These are phyloP conservation scores for Globisporangium orthogonon DNA, from an alignment of 352 stramenopile species.

Conservation along the genomic window DNA sequence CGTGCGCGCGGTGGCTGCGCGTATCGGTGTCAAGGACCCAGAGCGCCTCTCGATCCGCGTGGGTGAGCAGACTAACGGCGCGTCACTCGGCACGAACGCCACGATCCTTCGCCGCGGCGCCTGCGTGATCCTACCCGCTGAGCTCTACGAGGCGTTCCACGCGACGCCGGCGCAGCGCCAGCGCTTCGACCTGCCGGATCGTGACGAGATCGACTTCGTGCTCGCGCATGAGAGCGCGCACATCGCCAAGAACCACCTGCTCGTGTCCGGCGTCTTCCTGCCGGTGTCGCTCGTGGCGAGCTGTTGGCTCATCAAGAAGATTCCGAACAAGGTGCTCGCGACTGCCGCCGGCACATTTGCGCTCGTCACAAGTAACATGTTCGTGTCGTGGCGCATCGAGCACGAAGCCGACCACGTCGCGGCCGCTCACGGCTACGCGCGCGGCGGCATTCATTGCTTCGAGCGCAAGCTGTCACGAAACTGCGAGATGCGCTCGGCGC, in stretches of 20 bases:
- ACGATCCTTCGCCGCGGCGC: slow-evolving; percentile 46
- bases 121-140: slow-evolving; percentile 64
- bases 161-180: slow-evolving; percentile 32
- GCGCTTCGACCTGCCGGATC: slow-evolving; percentile 49
- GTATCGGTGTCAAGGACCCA: slow-evolving; percentile 59
- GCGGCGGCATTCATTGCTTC: slow-evolving; percentile 68
- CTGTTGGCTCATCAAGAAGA: slow-evolving; percentile 43
- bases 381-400: slow-evolving; percentile 74
- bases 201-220: slow-evolving; percentile 80
- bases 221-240: slow-evolving; percentile 77
- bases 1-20: slow-evolving; percentile 48
- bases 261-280: slow-evolving; percentile 54
- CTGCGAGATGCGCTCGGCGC: slow-evolving; percentile 51
- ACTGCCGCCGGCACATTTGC: slow-evolving; percentile 33
- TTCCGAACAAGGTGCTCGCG: slow-evolving; percentile 71
- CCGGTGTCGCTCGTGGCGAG: slow-evolving; percentile 51
- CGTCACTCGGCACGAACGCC: slow-evolving; percentile 57
- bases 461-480: slow-evolving; percentile 71
- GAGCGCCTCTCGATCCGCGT: slow-evolving; percentile 62
- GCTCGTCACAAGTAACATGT: slow-evolving; percentile 47
- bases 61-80: slow-evolving; percentile 49
- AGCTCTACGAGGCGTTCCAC: slow-evolving; percentile 83
- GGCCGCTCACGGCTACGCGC: slow-evolving; percentile 53
- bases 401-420: slow-evolving; percentile 75
- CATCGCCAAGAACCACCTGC: slow-evolving; percentile 74